phyloP scores from a whole-genome alignment of 2,329 filamentous ascomycete species.

The Dryadomyces quercus-mongolicae region DNA sequence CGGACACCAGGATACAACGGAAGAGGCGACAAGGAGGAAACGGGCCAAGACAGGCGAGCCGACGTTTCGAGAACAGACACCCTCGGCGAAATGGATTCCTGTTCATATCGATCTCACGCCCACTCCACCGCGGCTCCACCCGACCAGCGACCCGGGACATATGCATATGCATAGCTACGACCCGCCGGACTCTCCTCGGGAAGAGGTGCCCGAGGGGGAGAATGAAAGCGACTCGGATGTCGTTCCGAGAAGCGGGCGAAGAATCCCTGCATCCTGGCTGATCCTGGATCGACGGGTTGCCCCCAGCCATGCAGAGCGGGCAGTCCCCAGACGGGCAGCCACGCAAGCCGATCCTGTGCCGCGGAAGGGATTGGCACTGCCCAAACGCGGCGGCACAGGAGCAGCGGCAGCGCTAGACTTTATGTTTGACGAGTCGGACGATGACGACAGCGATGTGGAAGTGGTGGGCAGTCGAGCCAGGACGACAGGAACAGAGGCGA shows the following conservation, averaged over 20 bases:
- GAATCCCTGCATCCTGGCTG: conserved; percentile 55
- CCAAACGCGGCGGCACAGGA: conserved; percentile 19
- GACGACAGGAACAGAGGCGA: conserved; percentile 2
- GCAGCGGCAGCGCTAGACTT: conserved; percentile 18
- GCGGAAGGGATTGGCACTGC: conserved; percentile 37
- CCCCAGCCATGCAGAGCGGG: neutral
- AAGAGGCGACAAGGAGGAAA: conserved; percentile 12
- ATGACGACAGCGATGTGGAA: conserved; percentile 15
- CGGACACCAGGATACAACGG: neutral
- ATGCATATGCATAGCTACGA: neutral
- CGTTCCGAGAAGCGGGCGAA: conserved; percentile 25
- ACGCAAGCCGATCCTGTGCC: conserved; percentile 25
- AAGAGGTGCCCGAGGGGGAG: conserved; percentile 12
- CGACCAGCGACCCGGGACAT: neutral
- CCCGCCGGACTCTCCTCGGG: neutral
- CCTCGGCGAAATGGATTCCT: conserved; percentile 5
- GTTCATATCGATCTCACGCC: conserved; percentile 9
- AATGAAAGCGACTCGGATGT: conserved; percentile 29
- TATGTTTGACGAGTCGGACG: conserved; percentile 31
- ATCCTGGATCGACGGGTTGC: conserved; percentile 38
- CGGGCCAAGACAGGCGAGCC: conserved; percentile 4
- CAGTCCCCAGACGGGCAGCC: conserved; percentile 18
- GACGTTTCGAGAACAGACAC: neutral
- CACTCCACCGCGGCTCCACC: neutral
- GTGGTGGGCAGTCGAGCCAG: neutral